Evolutionary conservation across 2,329 filamentous ascomycete genomes (phyloP).

Genomic region (Paecilomyces variotii): DNA sequence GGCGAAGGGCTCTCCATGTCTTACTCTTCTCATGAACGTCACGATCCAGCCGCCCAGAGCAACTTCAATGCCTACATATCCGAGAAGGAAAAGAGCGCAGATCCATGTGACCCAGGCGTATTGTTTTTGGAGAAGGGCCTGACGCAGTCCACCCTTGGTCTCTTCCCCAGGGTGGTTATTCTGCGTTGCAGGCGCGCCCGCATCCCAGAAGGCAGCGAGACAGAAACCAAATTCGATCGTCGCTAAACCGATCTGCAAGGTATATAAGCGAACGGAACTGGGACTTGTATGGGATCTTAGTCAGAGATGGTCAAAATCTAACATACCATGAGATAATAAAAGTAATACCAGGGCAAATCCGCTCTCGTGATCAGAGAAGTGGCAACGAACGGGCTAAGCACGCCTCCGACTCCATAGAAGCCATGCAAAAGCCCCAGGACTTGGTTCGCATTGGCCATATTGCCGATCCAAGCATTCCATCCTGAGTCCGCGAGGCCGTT

Average conservation of each 20-base stretch:
- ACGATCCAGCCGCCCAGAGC: conserved; percentile 61
- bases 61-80: conserved; percentile 68
- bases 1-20: conserved; percentile 55
- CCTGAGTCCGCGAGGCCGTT: conserved; percentile 41
- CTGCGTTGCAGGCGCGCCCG: conserved; percentile 11
- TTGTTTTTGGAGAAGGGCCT: conserved; percentile 34
- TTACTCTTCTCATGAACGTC: conserved; percentile 66
- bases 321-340: conserved; percentile 15
- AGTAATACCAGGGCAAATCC: conserved; percentile 19
- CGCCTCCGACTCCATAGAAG: conserved; percentile 57
- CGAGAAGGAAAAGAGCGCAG: conserved; percentile 61
- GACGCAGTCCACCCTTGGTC: conserved; percentile 6
- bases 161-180: conserved; percentile 10
- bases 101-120: conserved; percentile 59
- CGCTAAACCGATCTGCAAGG: conserved; percentile 10
- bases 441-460: conserved; percentile 64
- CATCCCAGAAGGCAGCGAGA: conserved; percentile 13
- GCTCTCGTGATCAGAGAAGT: conserved; percentile 60
- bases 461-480: conserved; percentile 57
- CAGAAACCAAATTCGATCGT: conserved; percentile 9
- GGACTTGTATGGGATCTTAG: too few relatives aligned
- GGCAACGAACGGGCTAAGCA: conserved; percentile 57
- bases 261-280: background rate
- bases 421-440: conserved; percentile 65
- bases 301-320: too few relatives aligned